These are phyloP conservation scores for Aphanomyces euteiches DNA, from an alignment of 352 stramenopile species.

Conservation along the genomic window DNA sequence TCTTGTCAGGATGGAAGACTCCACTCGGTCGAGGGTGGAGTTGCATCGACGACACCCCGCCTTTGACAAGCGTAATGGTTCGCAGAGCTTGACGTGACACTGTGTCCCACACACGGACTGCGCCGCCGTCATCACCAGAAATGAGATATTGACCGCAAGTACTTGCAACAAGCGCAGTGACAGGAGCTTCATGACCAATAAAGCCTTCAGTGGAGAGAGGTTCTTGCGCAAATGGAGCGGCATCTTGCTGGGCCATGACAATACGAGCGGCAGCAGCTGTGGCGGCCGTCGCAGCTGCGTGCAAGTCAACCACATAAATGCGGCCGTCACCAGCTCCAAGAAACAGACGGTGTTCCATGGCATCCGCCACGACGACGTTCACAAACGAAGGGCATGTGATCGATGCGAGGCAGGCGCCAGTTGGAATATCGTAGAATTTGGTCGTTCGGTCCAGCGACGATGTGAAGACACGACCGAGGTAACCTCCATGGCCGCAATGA, in stretches of 20 bases:
- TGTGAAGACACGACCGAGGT: slow-evolving; percentile 69
- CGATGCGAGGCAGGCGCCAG: slow-evolving; percentile 55
- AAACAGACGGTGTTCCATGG: slow-evolving; percentile 66
- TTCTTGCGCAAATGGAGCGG: slow-evolving; percentile 34
- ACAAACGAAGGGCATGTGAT: slow-evolving; percentile 67
- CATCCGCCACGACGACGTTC: slow-evolving; percentile 54
- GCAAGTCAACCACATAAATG: slow-evolving; percentile 66
- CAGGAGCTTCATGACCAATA: slow-evolving; percentile 57
- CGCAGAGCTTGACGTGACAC: slow-evolving; percentile 62
- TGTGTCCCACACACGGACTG: slow-evolving; percentile 64
- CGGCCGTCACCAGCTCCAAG: slow-evolving; percentile 65
- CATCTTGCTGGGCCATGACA: slow-evolving; percentile 25
- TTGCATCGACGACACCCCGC: slow-evolving; percentile 50
- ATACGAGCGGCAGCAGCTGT: slow-evolving; percentile 56
- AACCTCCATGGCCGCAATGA: slow-evolving; percentile 58
- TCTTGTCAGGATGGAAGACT: slow-evolving; percentile 62
- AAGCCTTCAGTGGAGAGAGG: slow-evolving; percentile 49
- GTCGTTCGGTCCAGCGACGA: slow-evolving; percentile 70
- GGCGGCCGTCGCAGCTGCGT: slow-evolving; percentile 50
- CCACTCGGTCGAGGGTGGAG: slow-evolving; percentile 48
- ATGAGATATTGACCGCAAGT: slow-evolving; percentile 53
- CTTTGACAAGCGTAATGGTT: slow-evolving; percentile 64
- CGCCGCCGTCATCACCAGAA: slow-evolving; percentile 56
- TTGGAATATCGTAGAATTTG: slow-evolving; percentile 68
- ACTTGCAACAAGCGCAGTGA: slow-evolving; percentile 57